phyloP scores from a whole-genome alignment of 106 monocot genomes.

The Phalaenopsis equestris region DNA sequence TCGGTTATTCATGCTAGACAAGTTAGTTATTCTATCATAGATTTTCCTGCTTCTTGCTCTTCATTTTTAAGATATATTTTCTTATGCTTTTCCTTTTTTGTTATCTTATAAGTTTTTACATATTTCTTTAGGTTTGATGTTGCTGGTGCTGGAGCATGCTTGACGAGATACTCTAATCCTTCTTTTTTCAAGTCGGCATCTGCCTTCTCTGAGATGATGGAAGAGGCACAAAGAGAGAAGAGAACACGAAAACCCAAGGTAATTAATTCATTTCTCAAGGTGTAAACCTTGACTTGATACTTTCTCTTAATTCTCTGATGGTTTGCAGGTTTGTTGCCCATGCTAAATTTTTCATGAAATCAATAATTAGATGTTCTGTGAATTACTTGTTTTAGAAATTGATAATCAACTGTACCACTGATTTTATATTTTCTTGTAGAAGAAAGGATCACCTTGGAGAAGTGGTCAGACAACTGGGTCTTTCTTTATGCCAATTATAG shows the following conservation, averaged over 20 bases:
- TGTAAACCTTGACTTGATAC: neutral
- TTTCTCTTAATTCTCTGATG: neutral
- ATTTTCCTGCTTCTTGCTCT: constrained; percentile 1
- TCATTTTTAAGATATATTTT: neutral
- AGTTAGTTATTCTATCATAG: constrained; percentile 30
- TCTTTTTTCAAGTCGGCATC: constrained; percentile 75
- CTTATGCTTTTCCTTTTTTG: neutral
- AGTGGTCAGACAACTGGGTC: constrained; percentile 57
- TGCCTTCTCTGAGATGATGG: constrained; percentile 40
- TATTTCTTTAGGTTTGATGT: constrained; percentile 77
- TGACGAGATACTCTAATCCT: constrained; percentile 95
- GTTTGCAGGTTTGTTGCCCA: neutral
- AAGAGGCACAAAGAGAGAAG: constrained; percentile 56
- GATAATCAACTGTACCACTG: neutral
- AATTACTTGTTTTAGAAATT: neutral
- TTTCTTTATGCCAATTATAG: constrained; percentile 25
- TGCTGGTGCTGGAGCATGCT: constrained; percentile 93
- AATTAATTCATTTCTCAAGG: constrained; percentile 6
- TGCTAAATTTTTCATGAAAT: neutral
- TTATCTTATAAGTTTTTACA: neutral
- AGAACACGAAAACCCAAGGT: constrained; percentile 69
- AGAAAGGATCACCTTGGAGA: constrained; percentile 46
- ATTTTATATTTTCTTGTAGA: constrained; percentile 33
- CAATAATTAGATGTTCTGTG: neutral
- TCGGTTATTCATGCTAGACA: constrained; percentile 78